phyloP scores from a whole-genome alignment of 352 stramenopile genomes.

The Globisporangium canariense region DNA sequence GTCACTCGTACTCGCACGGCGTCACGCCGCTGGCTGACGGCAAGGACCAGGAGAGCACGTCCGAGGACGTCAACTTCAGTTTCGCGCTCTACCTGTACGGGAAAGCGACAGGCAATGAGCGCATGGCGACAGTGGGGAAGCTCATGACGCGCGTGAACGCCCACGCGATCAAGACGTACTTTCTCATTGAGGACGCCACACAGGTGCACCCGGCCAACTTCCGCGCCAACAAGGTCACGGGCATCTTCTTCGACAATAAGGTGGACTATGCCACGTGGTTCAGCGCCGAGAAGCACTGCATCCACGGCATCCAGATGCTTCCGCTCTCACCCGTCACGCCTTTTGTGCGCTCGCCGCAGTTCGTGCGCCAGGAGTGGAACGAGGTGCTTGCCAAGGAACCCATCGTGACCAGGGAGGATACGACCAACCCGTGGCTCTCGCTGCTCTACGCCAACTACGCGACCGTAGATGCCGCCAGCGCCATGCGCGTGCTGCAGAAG shows the following conservation, averaged over 20 bases:
- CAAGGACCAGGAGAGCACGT: constrained; percentile 71
- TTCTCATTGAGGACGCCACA: constrained; percentile 56
- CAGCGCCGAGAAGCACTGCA: constrained; percentile 57
- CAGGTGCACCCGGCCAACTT: constrained; percentile 46
- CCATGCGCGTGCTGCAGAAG: constrained; percentile 52
- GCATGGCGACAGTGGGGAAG: constrained; percentile 38
- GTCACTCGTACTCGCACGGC: constrained; percentile 66
- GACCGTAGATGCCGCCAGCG: constrained; percentile 36
- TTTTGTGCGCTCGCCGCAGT: constrained; percentile 38
- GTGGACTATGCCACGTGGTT: constrained; percentile 81
- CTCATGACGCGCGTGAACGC: constrained; percentile 48
- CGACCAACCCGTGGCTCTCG: constrained; percentile 66
- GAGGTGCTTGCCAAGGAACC: constrained; percentile 38
- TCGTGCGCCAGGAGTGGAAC: constrained; percentile 63
- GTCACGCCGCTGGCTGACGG: constrained; percentile 67
- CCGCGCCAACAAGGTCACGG: constrained; percentile 51
- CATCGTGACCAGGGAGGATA: constrained; percentile 40
- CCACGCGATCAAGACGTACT: constrained; percentile 42
- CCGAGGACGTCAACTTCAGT: constrained; percentile 66
- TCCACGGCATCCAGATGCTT: constrained; percentile 75
- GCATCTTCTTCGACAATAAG: constrained; percentile 83
- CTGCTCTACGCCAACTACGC: constrained; percentile 77
- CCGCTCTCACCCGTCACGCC: background rate
- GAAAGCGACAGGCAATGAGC: constrained; percentile 32
- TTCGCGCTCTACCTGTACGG: constrained; percentile 59